phyloP scores from a whole-genome alignment of 2,329 filamentous ascomycete genomes.

The Cercospora citrullina region DNA sequence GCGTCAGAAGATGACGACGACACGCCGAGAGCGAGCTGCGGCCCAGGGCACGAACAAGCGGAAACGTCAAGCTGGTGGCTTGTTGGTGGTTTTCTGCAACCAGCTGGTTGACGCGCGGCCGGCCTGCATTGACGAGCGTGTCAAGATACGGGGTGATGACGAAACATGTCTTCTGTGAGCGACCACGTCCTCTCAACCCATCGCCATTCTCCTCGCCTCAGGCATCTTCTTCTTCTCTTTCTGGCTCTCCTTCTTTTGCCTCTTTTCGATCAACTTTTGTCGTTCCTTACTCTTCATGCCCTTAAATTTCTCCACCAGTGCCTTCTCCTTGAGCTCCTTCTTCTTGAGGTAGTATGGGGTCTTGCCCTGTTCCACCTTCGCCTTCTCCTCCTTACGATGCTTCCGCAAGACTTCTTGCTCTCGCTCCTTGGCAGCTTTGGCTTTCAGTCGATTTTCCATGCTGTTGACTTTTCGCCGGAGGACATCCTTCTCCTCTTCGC shows the following conservation, averaged over 20 bases:
- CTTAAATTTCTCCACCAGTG: constrained; percentile 75
- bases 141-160: background rate
- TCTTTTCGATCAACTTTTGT: constrained; percentile 79
- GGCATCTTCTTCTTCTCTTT: constrained; percentile 74
- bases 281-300: constrained; percentile 83
- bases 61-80: background rate
- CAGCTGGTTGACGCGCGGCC: background rate
- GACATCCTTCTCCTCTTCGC: constrained; percentile 63
- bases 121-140: background rate
- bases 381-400: constrained; percentile 81
- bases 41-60: background rate
- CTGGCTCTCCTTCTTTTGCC: constrained; percentile 81
- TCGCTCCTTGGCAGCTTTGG: constrained; percentile 67
- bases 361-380: constrained; percentile 83
- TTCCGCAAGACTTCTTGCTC: constrained; percentile 68
- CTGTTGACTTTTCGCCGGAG: constrained; percentile 73
- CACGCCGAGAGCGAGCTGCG: background rate
- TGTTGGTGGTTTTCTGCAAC: background rate
- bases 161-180: background rate
- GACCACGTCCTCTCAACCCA: constrained; percentile 3
- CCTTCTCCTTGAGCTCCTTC: constrained; percentile 81
- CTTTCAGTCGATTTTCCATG: constrained; percentile 75
- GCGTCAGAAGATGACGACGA: background rate
- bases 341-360: constrained; percentile 91
- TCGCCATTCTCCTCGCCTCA: constrained; percentile 38